phyloP scores from a whole-genome alignment of 73 alveolate genomes.

The Tetrahymena thermophila region DNA sequence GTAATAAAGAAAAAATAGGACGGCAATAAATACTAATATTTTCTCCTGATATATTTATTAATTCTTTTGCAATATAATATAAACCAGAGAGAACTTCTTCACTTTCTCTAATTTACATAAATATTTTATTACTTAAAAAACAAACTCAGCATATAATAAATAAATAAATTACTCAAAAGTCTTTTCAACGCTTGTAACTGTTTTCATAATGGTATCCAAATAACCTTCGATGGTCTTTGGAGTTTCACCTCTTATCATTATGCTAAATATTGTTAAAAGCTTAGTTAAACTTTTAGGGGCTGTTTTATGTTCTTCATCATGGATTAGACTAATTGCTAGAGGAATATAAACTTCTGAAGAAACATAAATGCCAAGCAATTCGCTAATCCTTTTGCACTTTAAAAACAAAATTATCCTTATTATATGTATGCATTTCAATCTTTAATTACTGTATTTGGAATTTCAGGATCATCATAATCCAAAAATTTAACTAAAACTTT shows the following conservation, averaged over 20 bases:
- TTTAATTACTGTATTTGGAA: background rate
- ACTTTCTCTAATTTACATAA: background rate
- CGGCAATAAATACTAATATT: background rate
- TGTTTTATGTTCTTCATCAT: conserved; percentile 6
- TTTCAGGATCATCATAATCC: conserved; percentile 14
- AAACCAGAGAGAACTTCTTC: background rate
- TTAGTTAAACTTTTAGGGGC: conserved; percentile 12
- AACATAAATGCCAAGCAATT: conserved; percentile 6
- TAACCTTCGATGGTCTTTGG: conserved; percentile 2
- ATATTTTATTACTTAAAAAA: background rate
- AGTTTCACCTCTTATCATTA: conserved; percentile 16
- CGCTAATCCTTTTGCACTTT: conserved; percentile 28
- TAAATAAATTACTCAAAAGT: background rate
- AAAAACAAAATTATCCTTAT: background rate
- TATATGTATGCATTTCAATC: background rate
- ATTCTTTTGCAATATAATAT: background rate
- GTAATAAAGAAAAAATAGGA: background rate
- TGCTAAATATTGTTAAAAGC: conserved; percentile 2
- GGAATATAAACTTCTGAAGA: conserved; percentile 28
- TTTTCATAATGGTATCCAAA: conserved; percentile 8
- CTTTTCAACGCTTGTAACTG: background rate
- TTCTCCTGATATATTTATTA: background rate
- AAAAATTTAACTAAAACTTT: conserved; percentile 6
- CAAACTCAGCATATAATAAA: background rate
- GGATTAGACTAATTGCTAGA: background rate